These are phyloP conservation scores for Cladosporium cucumerinum DNA, from an alignment of 2,329 filamentous ascomycete species.

Conservation along the genomic window DNA sequence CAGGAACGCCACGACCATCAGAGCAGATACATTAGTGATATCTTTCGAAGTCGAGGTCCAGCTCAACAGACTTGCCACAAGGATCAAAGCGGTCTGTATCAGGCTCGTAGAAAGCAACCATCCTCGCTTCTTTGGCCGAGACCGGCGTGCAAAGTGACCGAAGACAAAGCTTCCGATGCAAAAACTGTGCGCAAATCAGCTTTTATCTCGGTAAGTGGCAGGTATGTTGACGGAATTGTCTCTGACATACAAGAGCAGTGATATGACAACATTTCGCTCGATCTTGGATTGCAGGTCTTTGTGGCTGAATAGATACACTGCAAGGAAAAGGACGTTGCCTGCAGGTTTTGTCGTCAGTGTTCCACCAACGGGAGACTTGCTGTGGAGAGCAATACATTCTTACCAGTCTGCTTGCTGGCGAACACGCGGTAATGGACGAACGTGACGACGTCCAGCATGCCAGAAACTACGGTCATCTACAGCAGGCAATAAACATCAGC, in stretches of 20 bases:
- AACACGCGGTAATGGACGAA: constrained; percentile 29
- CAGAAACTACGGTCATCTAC: constrained; percentile 27
- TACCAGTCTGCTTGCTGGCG: constrained; percentile 32
- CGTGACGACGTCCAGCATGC: constrained; percentile 29
- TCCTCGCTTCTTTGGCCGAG: background rate
- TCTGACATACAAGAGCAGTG: background rate
- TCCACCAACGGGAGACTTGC: background rate
- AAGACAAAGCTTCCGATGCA: constrained; percentile 1
- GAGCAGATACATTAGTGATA: background rate
- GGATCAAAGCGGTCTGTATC: constrained; percentile 19
- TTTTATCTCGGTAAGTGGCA: background rate
- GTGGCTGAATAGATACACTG: background rate
- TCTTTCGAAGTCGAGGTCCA: background rate
- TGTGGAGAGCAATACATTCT: constrained; percentile 29
- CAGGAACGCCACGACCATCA: constrained; percentile 19
- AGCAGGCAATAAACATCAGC: background rate
- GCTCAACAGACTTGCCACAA: constrained; percentile 14
- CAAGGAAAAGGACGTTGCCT: constrained; percentile 13
- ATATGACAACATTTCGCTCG: background rate
- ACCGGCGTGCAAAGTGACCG: background rate
- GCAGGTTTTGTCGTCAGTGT: background rate
- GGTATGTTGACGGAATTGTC: background rate
- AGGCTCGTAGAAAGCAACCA: constrained; percentile 23
- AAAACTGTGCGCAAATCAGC: background rate
- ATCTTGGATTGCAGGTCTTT: constrained; percentile 1